Percentiles rank a stretch among this genome's conserved stretches.
Evolutionary conservation across 331 rosid species (phyloP).

Genomic region (Saraca asoca): DNA sequence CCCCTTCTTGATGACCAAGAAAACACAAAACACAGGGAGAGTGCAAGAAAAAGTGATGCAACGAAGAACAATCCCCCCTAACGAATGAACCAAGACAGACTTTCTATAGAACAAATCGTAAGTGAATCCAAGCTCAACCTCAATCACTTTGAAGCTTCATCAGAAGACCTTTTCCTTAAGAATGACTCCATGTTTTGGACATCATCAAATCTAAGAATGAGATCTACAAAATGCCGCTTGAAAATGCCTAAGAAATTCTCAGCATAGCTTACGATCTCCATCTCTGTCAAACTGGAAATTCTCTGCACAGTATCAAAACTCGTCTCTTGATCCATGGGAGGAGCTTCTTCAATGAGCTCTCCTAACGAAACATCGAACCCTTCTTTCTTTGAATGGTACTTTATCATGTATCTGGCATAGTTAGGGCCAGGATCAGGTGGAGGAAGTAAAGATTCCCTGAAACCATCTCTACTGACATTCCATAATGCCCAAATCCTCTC

Average conservation of each 20-base stretch:
- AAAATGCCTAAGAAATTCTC: conserved; percentile 32
- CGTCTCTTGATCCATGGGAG: no score
- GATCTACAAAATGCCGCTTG: conserved; percentile 43
- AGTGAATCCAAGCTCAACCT: conserved; percentile 52
- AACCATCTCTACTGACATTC: conserved; percentile 40
- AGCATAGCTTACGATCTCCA: conserved; percentile 26
- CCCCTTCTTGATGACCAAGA: conserved; percentile 2
- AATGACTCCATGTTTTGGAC: conserved; percentile 22
- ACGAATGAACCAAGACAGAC: conserved; percentile 26
- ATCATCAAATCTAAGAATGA: conserved; percentile 36
- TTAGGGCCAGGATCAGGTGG: conserved; percentile 41
- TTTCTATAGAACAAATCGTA: conserved; percentile 48
- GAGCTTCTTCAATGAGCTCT: conserved; percentile 18
- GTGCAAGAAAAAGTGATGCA: neutral
- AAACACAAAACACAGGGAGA: neutral
- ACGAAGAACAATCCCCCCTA: conserved; percentile 14
- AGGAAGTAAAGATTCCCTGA: conserved; percentile 38
- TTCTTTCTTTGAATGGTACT: conserved; percentile 26
- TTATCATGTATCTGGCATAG: conserved; percentile 33
- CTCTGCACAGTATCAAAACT: no score
- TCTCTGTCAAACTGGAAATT: no score
- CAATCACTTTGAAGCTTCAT: conserved; percentile 37
- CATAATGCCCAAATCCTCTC: conserved; percentile 46
- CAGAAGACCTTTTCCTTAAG: neutral
- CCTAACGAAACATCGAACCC: conserved; percentile 32